Percentiles rank a stretch among this genome's conserved stretches.
These are phyloP conservation scores for Colletotrichum coccodes DNA, from an alignment of 2,329 filamentous ascomycete genomes.

Conservation along the genomic window DNA sequence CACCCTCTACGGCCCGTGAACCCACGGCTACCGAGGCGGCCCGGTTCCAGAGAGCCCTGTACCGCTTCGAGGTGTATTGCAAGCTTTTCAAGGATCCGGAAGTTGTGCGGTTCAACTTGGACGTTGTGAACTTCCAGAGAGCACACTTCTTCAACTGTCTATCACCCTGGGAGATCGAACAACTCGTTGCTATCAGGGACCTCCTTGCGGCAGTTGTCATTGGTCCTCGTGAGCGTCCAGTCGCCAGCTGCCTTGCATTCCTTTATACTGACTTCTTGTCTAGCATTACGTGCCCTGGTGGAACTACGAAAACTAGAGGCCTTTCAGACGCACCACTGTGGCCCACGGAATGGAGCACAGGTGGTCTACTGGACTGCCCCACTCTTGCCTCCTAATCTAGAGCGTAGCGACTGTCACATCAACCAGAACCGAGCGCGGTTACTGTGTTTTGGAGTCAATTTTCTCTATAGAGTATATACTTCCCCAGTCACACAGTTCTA, in stretches of 20 bases:
- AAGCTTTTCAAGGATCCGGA: constrained; percentile 26
- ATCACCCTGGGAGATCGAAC: constrained; percentile 28
- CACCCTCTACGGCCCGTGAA: not conserved
- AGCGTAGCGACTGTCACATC: constrained; percentile 25
- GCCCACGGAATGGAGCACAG: constrained; percentile 4
- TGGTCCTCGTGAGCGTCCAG: constrained; percentile 16
- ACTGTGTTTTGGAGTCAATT: constrained; percentile 22
- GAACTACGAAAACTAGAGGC: constrained; percentile 23
- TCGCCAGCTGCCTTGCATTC: not conserved
- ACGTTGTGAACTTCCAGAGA: constrained; percentile 26
- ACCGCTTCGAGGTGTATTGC: constrained; percentile 27
- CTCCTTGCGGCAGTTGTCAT: constrained; percentile 19
- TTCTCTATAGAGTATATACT: constrained; percentile 15
- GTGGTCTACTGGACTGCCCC: constrained; percentile 24
- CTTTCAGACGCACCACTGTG: constrained; percentile 17
- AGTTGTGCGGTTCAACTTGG: constrained; percentile 27
- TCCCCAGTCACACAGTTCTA: constrained; percentile 20
- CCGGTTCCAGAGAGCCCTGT: constrained; percentile 23
- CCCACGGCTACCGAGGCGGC: constrained; percentile 9
- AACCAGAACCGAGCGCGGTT: constrained; percentile 25
- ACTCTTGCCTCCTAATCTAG: constrained; percentile 15
- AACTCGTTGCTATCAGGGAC: constrained; percentile 14
- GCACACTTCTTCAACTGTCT: constrained; percentile 24
- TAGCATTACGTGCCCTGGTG: constrained; percentile 21
- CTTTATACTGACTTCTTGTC: not conserved